phyloP scores from a whole-genome alignment of 257 asterid species.

The Buddleja alternifolia region DNA sequence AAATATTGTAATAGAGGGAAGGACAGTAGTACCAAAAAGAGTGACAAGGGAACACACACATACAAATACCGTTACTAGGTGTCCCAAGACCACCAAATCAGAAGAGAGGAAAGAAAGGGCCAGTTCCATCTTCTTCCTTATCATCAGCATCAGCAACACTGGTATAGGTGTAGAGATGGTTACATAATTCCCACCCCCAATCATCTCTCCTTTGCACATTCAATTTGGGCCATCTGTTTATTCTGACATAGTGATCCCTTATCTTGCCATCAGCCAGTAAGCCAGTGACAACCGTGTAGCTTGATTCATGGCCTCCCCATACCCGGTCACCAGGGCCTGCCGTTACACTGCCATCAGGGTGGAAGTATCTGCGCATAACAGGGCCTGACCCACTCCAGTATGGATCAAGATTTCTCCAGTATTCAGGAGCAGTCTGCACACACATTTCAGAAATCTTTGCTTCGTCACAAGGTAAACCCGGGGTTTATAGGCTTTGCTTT shows the following conservation, averaged over 20 bases:
- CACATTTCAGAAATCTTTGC: no score
- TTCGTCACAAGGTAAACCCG: no score
- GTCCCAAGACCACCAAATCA: no score
- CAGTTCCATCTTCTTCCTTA: slow-evolving; percentile 58
- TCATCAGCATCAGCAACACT: slow-evolving; percentile 66
- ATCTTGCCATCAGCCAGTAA: slow-evolving; percentile 56
- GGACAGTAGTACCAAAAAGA: no score
- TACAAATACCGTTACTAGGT: no score
- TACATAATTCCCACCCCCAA: slow-evolving; percentile 80
- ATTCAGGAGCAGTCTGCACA: slow-evolving; percentile 73
- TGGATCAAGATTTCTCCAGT: slow-evolving; percentile 82
- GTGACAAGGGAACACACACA: no score
- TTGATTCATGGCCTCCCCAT: slow-evolving; percentile 94
- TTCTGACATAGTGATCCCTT: slow-evolving; percentile 76
- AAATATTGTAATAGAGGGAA: no score
- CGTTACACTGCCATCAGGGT: slow-evolving; percentile 75
- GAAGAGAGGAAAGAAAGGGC: slow-evolving; percentile 42
- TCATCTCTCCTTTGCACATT: slow-evolving; percentile 58
- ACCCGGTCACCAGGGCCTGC: slow-evolving; percentile 66
- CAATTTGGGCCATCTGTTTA: slow-evolving; percentile 76
- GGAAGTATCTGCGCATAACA: slow-evolving; percentile 71
- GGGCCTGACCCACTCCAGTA: slow-evolving; percentile 63
- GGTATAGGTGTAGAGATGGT: slow-evolving; percentile 53
- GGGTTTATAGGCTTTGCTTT: no score
- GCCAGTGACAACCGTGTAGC: slow-evolving; percentile 73